Conservation (phyloP, 306 rosid species). For the Castanea sativa region DNA sequence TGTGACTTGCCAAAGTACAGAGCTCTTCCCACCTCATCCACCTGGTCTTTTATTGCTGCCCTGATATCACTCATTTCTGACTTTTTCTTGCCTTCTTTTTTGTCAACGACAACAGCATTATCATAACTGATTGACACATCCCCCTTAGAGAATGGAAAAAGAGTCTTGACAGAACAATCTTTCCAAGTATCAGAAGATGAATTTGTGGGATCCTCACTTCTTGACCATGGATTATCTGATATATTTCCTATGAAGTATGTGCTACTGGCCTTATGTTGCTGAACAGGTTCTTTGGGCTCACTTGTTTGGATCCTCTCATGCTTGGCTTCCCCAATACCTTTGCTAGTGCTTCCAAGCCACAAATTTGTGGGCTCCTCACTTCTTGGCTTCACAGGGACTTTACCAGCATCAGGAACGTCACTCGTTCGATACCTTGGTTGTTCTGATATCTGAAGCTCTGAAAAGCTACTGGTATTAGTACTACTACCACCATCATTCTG, state of each 20-base stretch:
- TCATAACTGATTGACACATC: constrained; percentile 53
- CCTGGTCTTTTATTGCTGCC: constrained; percentile 74
- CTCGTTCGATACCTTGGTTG: constrained; percentile 41
- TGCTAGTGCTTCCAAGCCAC: constrained; percentile 69
- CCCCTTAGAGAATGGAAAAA: constrained; percentile 71
- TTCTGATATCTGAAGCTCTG: constrained; percentile 41
- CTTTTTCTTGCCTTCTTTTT: constrained; percentile 63
- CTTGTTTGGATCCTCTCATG: constrained; percentile 38
- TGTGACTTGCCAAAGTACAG: constrained; percentile 62
- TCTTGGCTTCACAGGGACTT: constrained; percentile 36
- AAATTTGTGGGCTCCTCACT: constrained; percentile 54
- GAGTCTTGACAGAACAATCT: constrained; percentile 78
- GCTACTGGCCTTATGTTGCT: constrained; percentile 43
- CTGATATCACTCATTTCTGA: constrained; percentile 50
- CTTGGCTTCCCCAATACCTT: constrained; percentile 42
- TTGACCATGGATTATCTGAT: constrained; percentile 63
- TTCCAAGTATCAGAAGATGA: constrained; percentile 70
- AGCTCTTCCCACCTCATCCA: constrained; percentile 85
- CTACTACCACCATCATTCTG: constrained; percentile 44
- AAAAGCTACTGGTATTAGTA: constrained; percentile 22
- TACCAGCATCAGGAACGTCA: constrained; percentile 41
- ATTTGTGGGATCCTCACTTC: constrained; percentile 50
- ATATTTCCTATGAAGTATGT: constrained; percentile 52
- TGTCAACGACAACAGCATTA: constrained; percentile 42
- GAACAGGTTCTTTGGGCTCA: constrained; percentile 56